A percentile compares a stretch with the other conserved stretches of the same genome.
Conservation (phyloP, 2,329 filamentous ascomycete species). For the Talaromyces amestolkiae region DNA sequence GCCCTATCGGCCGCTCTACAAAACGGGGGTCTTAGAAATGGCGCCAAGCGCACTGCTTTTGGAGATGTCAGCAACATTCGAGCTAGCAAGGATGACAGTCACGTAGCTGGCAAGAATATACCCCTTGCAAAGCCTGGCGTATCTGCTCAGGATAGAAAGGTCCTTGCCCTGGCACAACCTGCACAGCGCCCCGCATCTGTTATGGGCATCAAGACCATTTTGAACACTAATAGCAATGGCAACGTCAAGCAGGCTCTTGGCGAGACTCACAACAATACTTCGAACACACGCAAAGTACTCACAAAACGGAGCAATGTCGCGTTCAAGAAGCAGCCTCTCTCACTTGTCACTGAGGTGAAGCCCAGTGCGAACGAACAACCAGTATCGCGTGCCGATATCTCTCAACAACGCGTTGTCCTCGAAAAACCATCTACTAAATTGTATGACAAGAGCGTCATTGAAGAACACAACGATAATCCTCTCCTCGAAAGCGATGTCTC, state of each 20-base stretch:
- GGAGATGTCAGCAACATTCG: slow-evolving; percentile 75
- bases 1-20: slow-evolving; percentile 57
- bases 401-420: background rate
- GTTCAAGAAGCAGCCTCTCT: slow-evolving; percentile 51
- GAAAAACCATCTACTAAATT: background rate
- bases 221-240: slow-evolving; percentile 34
- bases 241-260: slow-evolving; percentile 35
- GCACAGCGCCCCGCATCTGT: slow-evolving; percentile 58
- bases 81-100: slow-evolving; percentile 56
- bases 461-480: background rate
- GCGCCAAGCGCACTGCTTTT: slow-evolving; percentile 74
- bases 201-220: slow-evolving; percentile 38
- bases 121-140: slow-evolving; percentile 32
- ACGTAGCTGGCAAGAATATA: slow-evolving; percentile 49
- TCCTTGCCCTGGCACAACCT: slow-evolving; percentile 53
- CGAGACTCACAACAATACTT: slow-evolving; percentile 29
- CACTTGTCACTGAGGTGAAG: slow-evolving; percentile 35
- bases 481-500: background rate
- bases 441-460: background rate
- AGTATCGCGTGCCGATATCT: slow-evolving; percentile 15
- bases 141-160: slow-evolving; percentile 41
- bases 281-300: slow-evolving; percentile 47
- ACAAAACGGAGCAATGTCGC: slow-evolving; percentile 55
- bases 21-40: slow-evolving; percentile 58
- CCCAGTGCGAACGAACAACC: slow-evolving; percentile 33